Conservation (phyloP, 371 early-diverging fungal species). For the Rhizopus sp. region DNA sequence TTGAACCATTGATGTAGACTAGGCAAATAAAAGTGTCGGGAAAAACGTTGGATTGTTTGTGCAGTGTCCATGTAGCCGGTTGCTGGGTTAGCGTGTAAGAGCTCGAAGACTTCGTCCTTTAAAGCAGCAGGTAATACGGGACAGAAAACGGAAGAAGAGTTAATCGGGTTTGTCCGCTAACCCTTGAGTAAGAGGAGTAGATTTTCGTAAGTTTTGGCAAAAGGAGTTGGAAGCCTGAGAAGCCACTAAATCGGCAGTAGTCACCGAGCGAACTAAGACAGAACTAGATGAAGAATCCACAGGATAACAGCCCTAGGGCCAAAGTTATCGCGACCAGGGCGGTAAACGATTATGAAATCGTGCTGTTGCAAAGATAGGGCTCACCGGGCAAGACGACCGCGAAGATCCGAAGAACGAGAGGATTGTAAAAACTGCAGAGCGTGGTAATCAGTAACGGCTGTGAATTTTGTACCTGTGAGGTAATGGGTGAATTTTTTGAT, state of each 20-base stretch:
- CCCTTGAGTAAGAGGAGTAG: neutral
- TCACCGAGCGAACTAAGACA: neutral
- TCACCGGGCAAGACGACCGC: constrained; percentile 14
- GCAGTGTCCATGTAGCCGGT: constrained; percentile 9
- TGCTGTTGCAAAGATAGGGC: constrained; percentile 8
- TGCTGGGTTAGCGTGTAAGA: constrained; percentile 9
- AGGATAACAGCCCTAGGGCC: neutral
- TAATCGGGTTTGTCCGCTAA: constrained; percentile 9
- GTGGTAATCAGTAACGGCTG: constrained; percentile 28
- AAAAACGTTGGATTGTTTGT: neutral
- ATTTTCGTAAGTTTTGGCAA: neutral
- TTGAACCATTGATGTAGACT: constrained; percentile 6
- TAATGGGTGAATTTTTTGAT: constrained; percentile 18
- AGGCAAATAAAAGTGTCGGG: constrained; percentile 3
- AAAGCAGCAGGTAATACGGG: constrained; percentile 9
- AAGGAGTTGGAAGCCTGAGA: constrained; percentile 2
- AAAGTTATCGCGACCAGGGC: constrained; percentile 3
- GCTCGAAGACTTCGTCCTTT: constrained; percentile 3
- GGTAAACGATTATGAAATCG: constrained; percentile 11
- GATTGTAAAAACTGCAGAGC: constrained; percentile 15
- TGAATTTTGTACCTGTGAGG: constrained; percentile 15
- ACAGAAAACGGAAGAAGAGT: constrained; percentile 15
- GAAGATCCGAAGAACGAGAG: constrained; percentile 2
- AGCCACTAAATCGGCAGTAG: neutral
- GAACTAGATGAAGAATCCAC: neutral